Base-by-base conservation (phyloP, 257 asterid species). In the Scutellaria minor region DNA sequence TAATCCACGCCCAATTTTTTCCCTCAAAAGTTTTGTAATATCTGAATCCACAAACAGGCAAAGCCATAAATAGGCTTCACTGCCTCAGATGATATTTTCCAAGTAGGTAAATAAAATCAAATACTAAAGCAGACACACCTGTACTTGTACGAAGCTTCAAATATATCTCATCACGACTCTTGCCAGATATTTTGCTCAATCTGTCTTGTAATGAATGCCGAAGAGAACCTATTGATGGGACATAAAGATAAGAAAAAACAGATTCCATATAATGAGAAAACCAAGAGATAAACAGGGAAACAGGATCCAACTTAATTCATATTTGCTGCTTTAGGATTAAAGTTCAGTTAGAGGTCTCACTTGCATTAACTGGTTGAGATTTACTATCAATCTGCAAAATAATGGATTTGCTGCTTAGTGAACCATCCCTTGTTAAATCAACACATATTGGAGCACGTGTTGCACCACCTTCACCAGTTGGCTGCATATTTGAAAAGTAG, bases 381-480 rank as follows among this genome's bases (percentile, higher is more conserved):
- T 92, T 94, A 87, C 96, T 94, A 77, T 94, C 98, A 60, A 94
- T 90, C 87, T 88, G 98, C 86, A 94, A 79, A 75, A 90, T 70
- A 64, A 94, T 94, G 27, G 97, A 88, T 81, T 74, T 94, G 90
- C 87, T 88, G 86, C 92, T 91, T 75, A 94, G 83, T 3, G 97
- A 90, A 76, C 88, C 78, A 76, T 89, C 97, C 84, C 95, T 77
- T 51, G 84, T 80, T 83, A 94, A 82, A 79, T 94, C 99, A 68
- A 94, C 82, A 78, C 96, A 87, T 80, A 94, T 94, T 63, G 99
- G 96, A 79, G 99, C 96, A 48, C 99, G 99, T 51, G 99, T 94
- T 65, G 98, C 99, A 40, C 99, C 99, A 70, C 99, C 98, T 87
- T 94, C 99, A 64, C 99, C 99, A 73, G 99, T 94, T 61, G 99